phyloP scores from a whole-genome alignment of 768 basidiomycete species.

The Coprinellus aureogranulatus region DNA sequence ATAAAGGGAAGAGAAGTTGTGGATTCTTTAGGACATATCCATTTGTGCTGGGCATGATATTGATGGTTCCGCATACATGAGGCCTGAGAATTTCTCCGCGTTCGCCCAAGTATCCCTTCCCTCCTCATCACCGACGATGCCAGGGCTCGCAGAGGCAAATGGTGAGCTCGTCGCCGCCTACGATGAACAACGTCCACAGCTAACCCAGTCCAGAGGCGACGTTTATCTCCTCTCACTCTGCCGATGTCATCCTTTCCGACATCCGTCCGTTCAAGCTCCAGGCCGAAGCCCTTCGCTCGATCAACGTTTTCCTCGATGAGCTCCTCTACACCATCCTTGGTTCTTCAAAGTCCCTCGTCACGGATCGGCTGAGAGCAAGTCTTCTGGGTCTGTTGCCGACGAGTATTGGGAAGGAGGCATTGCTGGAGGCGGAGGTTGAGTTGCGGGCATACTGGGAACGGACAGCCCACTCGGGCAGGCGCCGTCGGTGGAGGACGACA shows the following conservation, averaged over 20 bases:
- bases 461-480: constrained; percentile 39
- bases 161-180: constrained; percentile 31
- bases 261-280: constrained; percentile 88
- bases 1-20: neutral
- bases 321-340: constrained; percentile 71
- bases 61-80: neutral
- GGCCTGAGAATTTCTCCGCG: constrained; percentile 16
- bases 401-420: constrained; percentile 83
- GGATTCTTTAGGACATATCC: neutral
- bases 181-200: constrained; percentile 3
- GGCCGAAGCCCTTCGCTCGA: constrained; percentile 67
- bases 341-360: constrained; percentile 64
- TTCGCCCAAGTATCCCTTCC: constrained; percentile 14
- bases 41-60: constrained; percentile 5
- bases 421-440: constrained; percentile 91
- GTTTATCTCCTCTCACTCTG: constrained; percentile 81
- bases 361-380: constrained; percentile 70
- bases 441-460: constrained; percentile 86
- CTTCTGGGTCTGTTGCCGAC: constrained; percentile 74
- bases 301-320: constrained; percentile 85
- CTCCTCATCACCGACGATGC: constrained; percentile 38
- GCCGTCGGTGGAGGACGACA: constrained; percentile 45
- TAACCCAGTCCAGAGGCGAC: constrained; percentile 49
- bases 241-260: constrained; percentile 90
- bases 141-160: constrained; percentile 37